A percentile compares a stretch with the other conserved stretches of the same genome.
Evolutionary conservation across 345 rosid genomes (phyloP).

Genomic region (Lepidium africanum): DNA sequence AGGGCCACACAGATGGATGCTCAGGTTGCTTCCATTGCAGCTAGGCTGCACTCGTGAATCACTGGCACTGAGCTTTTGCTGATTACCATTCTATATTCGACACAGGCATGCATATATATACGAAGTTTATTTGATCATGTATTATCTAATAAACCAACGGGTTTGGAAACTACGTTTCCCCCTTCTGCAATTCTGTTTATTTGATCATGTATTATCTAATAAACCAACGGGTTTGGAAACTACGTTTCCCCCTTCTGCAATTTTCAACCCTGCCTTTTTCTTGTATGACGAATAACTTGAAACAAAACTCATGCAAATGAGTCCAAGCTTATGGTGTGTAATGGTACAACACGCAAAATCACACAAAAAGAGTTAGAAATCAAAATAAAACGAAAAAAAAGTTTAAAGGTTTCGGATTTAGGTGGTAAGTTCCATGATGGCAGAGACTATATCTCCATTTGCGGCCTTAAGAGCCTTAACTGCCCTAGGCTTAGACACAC

Average conservation of each 20-base stretch:
- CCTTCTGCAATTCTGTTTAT: not conserved
- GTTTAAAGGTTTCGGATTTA: constrained; percentile 23
- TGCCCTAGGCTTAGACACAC: constrained; percentile 64
- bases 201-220: not conserved
- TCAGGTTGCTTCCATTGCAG: constrained; percentile 79
- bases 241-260: not conserved
- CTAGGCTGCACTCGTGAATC: constrained; percentile 33
- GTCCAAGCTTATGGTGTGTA: not conserved
- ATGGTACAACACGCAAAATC: constrained; percentile 12
- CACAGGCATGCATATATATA: not conserved
- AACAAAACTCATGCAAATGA: not conserved
- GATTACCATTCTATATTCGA: not conserved
- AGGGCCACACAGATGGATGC: constrained; percentile 82
- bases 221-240: not conserved
- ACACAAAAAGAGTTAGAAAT: not conserved
- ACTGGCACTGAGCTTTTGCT: not conserved
- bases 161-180: not conserved
- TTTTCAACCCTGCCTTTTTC: not conserved
- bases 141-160: not conserved
- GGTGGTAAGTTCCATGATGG: constrained; percentile 88
- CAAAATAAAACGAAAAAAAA: not conserved
- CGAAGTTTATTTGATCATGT: not conserved
- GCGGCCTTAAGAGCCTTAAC: constrained; percentile 73
- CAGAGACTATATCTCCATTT: constrained; percentile 73
- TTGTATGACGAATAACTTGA: not conserved